Evolutionary conservation across 2,329 filamentous ascomycete genomes (phyloP), one percentile per base, ranked within the genome.

Genomic region (Monosporascus sp.): DNA sequence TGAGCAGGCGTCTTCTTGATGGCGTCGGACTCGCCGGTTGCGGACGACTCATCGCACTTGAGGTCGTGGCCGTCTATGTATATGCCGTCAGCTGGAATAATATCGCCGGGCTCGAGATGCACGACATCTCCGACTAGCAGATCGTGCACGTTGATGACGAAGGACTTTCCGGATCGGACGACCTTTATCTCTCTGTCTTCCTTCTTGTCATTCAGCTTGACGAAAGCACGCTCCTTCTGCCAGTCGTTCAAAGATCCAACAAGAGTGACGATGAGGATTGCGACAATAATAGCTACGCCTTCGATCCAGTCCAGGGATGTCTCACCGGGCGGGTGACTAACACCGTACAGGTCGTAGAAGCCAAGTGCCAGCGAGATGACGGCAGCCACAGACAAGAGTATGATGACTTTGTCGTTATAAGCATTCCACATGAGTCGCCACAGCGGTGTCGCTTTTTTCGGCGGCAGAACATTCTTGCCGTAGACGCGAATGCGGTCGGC

Each of bases 331-430:
- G 62, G 61, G 47, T 74, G 73, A 48, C 74, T 52, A 56, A 74
- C 61, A 20, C 78, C 78, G 16, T 86, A 76, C 0, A 83, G 82
- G 65, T 88, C 80, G 61, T 90, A 91, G 2, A 91, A 72, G 9
- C 87, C 87, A 11, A 91, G 73, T 8, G 83, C 84, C 7, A 90
- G 70, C 0, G 86, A 90, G 11, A 90, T 77, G 11, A 85, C 73
- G 1, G 87, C 87, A 9, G 87, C 87, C 37, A 83, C 76, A 0
- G 85, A 87, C 55, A 90, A 72, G 6, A 90, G 71, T 40, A 90
- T 85, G 40, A 91, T 79, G 37, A 90, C 84, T 59, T 87, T 87
- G 69, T 90, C 87, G 60, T 89, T 87, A 67, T 87, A 88, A 3
- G 86, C 85, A 56, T 80, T 80, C 86, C 86, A 90, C 54, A 85